Percentiles rank a stretch among this genome's conserved stretches.
These are phyloP conservation scores for Ophioceras dolichostomum DNA, from an alignment of 2,329 filamentous ascomycete species.

Conservation along the genomic window DNA sequence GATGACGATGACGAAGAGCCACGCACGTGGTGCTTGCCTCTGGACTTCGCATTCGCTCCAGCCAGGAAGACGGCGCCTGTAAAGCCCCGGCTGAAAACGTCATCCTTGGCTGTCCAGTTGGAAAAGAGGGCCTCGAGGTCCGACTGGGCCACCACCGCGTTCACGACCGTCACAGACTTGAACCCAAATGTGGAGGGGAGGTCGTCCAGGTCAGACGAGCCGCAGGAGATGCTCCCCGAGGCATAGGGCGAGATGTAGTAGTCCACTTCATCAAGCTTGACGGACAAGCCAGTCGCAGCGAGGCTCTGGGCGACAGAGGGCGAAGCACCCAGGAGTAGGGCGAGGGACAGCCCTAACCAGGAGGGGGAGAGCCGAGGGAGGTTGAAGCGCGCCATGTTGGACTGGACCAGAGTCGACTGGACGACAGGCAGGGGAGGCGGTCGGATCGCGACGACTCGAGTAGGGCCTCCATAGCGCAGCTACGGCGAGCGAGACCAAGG, in stretches of 20 bases:
- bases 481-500: too few relatives aligned
- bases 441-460: too few relatives aligned
- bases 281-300: slow-evolving; percentile 16
- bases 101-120: slow-evolving; percentile 17
- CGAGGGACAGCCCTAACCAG: background rate
- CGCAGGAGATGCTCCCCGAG: slow-evolving; percentile 13
- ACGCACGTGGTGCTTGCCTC: slow-evolving; percentile 6
- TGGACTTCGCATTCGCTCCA: slow-evolving; percentile 4
- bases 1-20: slow-evolving; percentile 10
- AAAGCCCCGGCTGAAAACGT: slow-evolving; percentile 16
- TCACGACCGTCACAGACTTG: slow-evolving; percentile 20
- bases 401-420: too few relatives aligned
- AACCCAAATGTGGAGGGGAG: slow-evolving; percentile 17
- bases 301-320: slow-evolving; percentile 6
- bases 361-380: background rate
- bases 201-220: slow-evolving; percentile 5
- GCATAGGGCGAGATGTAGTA: slow-evolving; percentile 22
- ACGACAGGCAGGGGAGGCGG: too few relatives aligned
- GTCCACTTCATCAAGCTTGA: slow-evolving; percentile 16
- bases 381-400: too few relatives aligned
- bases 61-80: slow-evolving; percentile 11
- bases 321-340: background rate
- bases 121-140: slow-evolving; percentile 13
- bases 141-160: slow-evolving; percentile 9
- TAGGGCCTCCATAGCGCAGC: too few relatives aligned